Base-by-base conservation (phyloP, 2,329 filamentous ascomycete species). In the Kalaharituber pfeilii region DNA sequence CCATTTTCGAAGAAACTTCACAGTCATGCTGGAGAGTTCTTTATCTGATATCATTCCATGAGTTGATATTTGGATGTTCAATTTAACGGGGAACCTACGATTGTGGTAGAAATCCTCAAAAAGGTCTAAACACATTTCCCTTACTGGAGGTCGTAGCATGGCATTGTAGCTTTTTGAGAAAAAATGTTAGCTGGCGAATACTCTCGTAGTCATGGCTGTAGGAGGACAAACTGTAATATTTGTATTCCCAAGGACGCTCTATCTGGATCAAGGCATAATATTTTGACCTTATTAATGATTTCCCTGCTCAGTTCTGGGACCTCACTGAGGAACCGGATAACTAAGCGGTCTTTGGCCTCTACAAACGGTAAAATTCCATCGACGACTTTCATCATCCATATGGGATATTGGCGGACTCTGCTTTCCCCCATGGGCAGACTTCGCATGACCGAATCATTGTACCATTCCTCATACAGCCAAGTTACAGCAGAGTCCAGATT, bases 401-500 rank as follows among this genome's bases (percentile, higher is more conserved):
- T 79, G 56, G 86, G 80, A 67, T 94, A 95, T 67, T 91, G 78
- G 29, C 75, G 65, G 2, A 76, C 73, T 6, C 75, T 73, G 39
- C 74, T 71, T 9, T 67, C 66, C 49, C 65, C 68, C 51, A 66
- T 62, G 56, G 69, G 70, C 44, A 62, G 68, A 54, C 75, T 70
- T 45, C 70, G 66, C 52, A 75, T 71, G 28, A 86, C 68, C 44
- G 74, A 80, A 67, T 96, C 89, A 63, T 88, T 93, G 68, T 94
- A 96, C 89, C 91, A 98, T 69, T 98, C 91, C 67, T 98, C 91
- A 63, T 83, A 94, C 15, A 98, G 75, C 91, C 91, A 98, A 6
- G 82, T 81, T 51, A 96, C 86, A 1, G 87, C 89, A 22, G 91
- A 78, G 62, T 93, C 88, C 59, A 96, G 88, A 44, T 91, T 81